Conservation (phyloP, 352 stramenopile genomes). For the Globisporangium sylvaticum region DNA sequence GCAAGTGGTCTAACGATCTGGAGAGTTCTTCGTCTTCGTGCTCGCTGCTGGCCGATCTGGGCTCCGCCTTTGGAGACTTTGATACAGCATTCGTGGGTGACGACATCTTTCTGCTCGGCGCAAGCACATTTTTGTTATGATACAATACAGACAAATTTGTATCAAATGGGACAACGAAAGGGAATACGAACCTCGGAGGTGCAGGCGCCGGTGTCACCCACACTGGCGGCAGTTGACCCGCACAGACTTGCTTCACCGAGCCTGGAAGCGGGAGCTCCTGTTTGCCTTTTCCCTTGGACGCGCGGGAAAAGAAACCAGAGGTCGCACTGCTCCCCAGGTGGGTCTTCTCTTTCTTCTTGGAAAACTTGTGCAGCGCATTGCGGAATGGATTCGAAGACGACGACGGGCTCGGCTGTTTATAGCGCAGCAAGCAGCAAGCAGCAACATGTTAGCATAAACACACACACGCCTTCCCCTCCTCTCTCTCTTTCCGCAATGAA, state of each 20-base stretch:
- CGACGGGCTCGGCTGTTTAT: conserved; percentile 23
- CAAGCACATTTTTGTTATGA: not conserved
- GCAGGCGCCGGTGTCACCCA: conserved; percentile 65
- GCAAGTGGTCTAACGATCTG: conserved; percentile 23
- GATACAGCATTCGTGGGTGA: conserved; percentile 18
- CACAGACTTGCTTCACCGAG: conserved; percentile 71
- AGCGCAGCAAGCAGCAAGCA: not conserved
- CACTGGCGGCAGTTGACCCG: conserved; percentile 67
- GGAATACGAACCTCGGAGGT: conserved; percentile 30
- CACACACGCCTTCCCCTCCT: not conserved
- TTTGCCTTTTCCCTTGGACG: conserved; percentile 25
- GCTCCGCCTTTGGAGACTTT: conserved; percentile 7
- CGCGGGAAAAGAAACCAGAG: conserved; percentile 67
- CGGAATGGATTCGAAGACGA: conserved; percentile 69
- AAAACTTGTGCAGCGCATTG: conserved; percentile 77
- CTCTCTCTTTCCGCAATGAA: not conserved
- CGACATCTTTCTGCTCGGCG: conserved; percentile 31
- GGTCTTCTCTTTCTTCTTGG: conserved; percentile 74
- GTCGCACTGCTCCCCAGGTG: conserved; percentile 39
- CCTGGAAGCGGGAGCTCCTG: conserved; percentile 50
- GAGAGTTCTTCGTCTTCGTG: conserved; percentile 23
- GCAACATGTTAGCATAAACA: not conserved
- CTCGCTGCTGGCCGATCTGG: conserved; percentile 11
- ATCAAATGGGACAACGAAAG: not conserved
- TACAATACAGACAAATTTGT: not conserved